Percentiles rank a stretch among this genome's conserved stretches.
phyloP scores from a whole-genome alignment of 805 yeast genomes.

The Starmerella geochares region DNA sequence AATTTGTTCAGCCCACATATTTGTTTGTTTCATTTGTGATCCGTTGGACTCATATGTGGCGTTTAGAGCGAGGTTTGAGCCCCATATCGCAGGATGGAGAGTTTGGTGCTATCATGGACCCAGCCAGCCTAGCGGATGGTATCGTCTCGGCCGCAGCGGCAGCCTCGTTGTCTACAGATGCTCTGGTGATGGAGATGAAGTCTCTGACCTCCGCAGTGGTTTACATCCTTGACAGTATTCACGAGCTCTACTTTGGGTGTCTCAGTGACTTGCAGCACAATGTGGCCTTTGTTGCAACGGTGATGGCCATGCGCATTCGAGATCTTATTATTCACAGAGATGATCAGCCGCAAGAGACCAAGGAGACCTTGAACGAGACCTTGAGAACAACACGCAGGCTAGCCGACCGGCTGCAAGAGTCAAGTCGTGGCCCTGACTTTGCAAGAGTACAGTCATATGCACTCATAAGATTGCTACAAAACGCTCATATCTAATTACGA shows the following conservation, averaged over 20 bases:
- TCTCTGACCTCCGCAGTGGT: conserved; percentile 39
- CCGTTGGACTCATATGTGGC: conserved; percentile 10
- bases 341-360: not conserved
- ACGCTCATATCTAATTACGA: not conserved
- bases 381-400: not conserved
- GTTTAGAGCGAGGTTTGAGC: not conserved
- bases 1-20: conserved; percentile 63
- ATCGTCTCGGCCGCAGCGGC: not conserved
- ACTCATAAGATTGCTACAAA: not conserved
- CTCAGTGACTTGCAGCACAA: conserved; percentile 63
- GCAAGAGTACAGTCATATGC: not conserved
- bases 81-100: not conserved
- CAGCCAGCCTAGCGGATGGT: not conserved
- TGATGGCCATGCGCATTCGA: conserved; percentile 12
- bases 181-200: conserved; percentile 34
- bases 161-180: conserved; percentile 10
- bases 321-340: not conserved
- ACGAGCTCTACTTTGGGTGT: conserved; percentile 53
- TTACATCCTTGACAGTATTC: conserved; percentile 35
- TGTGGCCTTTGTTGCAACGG: conserved; percentile 24
- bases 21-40: conserved; percentile 41
- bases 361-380: not conserved
- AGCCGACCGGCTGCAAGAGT: not conserved
- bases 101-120: not conserved
- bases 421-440: not conserved